Evolutionary conservation across 345 rosid genomes (phyloP), one percentile per base, ranked within the genome.

Genomic region (Hibiscus mutabilis): DNA sequence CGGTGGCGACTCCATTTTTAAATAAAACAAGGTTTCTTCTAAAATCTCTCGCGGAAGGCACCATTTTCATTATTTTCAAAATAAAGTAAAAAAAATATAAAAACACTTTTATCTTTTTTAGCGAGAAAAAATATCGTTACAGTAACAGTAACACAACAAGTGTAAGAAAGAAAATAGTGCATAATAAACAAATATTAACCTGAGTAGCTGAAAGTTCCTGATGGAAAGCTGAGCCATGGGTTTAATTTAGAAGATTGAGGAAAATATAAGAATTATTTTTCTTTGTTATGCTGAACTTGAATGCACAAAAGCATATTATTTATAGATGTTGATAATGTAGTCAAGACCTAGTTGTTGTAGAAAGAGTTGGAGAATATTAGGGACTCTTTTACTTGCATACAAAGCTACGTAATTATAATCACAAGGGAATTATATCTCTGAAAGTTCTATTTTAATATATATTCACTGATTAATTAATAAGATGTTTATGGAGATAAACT

Each of bases 201-300:
- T 64, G 76, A 74, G 35, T 44, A 76, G 73, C n/a, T 70, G 72
- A 60, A 79, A 42, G 73, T 57, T 75, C 13, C 47, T 69, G 24
- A 37, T 6, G 58, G 52, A 69, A 59, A 74, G 46, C 72, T 72
- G 77, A 2, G 76, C 72, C 80, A 79, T 76, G 61, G 0, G 31
- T 35, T 31, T 18, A 42, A 11, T 8, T 37, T 37, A 14, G 37
- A 15, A 31, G 12, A 31, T 5, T 0, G 46, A 16, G 12, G 14
- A 61, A 33, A 31, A 31, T 33, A 42, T 15, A 18, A 3, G 16
- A 13, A 24, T 1, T 15, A 31, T 27, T 27, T 60, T 55, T 18
- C 14, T 21, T 8, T 10, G 5, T 9, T 3, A 2, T 61, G 6
- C 3, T 2, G 24, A 35, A 24, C 3, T 11, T 18, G 47, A 33